phyloP scores from a whole-genome alignment of 768 basidiomycete species.

The Leucosporidium creatinivorum region DNA sequence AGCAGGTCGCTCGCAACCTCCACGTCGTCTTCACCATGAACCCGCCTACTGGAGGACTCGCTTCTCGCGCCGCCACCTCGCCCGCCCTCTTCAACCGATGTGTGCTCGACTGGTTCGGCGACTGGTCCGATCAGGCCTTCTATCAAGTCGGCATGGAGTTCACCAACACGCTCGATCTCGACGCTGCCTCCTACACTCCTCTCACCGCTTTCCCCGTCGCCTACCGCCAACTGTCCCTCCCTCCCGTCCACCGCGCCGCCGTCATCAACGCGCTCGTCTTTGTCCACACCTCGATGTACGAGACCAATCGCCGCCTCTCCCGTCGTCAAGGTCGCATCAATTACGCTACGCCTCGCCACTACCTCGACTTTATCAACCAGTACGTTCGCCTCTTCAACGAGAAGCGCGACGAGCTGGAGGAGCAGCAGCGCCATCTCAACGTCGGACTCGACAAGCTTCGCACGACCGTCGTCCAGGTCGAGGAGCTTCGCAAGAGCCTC shows the following conservation, averaged over 20 bases:
- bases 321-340: slow-evolving; percentile 92
- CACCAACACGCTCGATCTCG: slow-evolving; percentile 86
- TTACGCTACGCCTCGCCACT: slow-evolving; percentile 94
- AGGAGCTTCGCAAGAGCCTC: slow-evolving; percentile 87
- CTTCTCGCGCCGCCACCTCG: slow-evolving; percentile 91
- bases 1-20: slow-evolving; percentile 93
- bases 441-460: slow-evolving; percentile 94
- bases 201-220: slow-evolving; percentile 80
- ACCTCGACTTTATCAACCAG: slow-evolving; percentile 97
- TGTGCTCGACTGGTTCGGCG: slow-evolving; percentile 98
- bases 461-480: slow-evolving; percentile 93
- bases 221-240: slow-evolving; percentile 72
- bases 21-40: slow-evolving; percentile 99
- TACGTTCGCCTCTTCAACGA: slow-evolving; percentile 91
- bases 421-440: slow-evolving; percentile 96
- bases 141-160: slow-evolving; percentile 98
- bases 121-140: slow-evolving; percentile 98
- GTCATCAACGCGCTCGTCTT: slow-evolving; percentile 89
- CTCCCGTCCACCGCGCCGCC: slow-evolving; percentile 82
- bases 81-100: slow-evolving; percentile 98
- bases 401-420: slow-evolving; percentile 94
- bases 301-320: slow-evolving; percentile 79
- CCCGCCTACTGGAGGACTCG: slow-evolving; percentile 89
- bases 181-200: slow-evolving; percentile 69
- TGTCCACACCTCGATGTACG: slow-evolving; percentile 81